Percentiles rank a stretch among this genome's conserved stretches.
Evolutionary conservation across 78 protist species (phyloP).

Genomic region (Bodo saltans): DNA sequence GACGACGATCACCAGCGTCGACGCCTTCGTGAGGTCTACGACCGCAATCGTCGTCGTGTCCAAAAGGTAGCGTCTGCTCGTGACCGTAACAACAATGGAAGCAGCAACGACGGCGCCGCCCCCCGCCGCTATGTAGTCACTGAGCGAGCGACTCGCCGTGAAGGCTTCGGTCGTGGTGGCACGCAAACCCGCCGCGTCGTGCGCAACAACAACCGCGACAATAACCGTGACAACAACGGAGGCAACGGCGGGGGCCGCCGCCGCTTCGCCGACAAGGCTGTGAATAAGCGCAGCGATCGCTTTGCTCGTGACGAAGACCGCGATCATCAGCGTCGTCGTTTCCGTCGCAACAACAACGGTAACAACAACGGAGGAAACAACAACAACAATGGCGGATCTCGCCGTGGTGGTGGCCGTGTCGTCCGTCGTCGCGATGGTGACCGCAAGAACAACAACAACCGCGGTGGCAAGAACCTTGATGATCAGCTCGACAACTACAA

Average conservation of each 20-base stretch:
- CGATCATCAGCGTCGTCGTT: background rate
- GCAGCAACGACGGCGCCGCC: background rate
- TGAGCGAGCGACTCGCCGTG: background rate
- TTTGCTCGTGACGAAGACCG: background rate
- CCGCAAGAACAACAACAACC: background rate
- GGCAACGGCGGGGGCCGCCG: no score
- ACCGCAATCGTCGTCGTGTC: background rate
- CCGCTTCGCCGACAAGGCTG: background rate
- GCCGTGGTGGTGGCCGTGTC: no score
- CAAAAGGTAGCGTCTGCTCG: background rate
- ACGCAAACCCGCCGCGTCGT: no score
- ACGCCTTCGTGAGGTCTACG: background rate
- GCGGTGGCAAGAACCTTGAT: background rate
- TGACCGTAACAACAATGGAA: background rate
- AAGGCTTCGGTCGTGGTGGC: background rate
- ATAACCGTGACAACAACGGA: no score
- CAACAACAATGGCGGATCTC: no score
- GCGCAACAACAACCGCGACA: background rate
- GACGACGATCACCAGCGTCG: no score
- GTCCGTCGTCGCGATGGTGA: background rate
- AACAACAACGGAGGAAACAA: no score
- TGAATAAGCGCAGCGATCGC: background rate
- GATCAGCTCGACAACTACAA: background rate
- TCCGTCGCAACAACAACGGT: background rate
- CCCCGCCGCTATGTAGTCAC: background rate